These are phyloP conservation scores for Nyssa sinensis DNA, from an alignment of 148 eudicot genomes.

Conservation along the genomic window DNA sequence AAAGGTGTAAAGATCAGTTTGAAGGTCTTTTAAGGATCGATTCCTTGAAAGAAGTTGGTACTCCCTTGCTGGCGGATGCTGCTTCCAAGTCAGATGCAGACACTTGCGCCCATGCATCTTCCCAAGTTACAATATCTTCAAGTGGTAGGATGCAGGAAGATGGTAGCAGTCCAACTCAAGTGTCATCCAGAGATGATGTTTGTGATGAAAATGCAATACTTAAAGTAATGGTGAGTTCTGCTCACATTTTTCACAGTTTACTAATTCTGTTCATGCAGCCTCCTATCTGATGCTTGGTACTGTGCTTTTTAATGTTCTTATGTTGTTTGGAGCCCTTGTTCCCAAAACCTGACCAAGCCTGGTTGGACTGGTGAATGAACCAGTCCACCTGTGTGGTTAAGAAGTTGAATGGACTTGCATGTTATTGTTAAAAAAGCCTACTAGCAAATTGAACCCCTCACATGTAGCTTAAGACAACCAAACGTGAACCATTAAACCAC, in stretches of 20 bases:
- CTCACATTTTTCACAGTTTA: neutral
- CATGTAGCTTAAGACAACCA: too few relatives aligned
- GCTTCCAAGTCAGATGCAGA: constrained; percentile 46
- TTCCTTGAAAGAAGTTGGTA: constrained; percentile 54
- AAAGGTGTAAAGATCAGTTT: constrained; percentile 89
- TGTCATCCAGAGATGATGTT: constrained; percentile 45
- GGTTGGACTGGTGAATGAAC: neutral
- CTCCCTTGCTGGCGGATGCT: constrained; percentile 45
- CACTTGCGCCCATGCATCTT: constrained; percentile 49
- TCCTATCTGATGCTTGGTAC: neutral
- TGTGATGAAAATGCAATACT: constrained; percentile 80
- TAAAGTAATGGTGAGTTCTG: constrained; percentile 87
- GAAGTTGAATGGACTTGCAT: too few relatives aligned
- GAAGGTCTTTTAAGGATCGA: constrained; percentile 78
- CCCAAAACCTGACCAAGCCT: neutral
- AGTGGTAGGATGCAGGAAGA: constrained; percentile 63
- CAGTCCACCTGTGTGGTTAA: too few relatives aligned
- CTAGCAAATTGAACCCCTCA: neutral
- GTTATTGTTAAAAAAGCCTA: neutral
- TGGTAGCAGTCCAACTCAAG: constrained; percentile 68
- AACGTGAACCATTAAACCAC: too few relatives aligned
- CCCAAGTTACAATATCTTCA: constrained; percentile 67
- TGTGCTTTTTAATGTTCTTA: neutral
- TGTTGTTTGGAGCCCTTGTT: neutral
- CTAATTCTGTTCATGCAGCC: neutral